These are phyloP conservation scores for Fusarium ambrosium DNA, from an alignment of 2,329 filamentous ascomycete genomes.

Conservation along the genomic window DNA sequence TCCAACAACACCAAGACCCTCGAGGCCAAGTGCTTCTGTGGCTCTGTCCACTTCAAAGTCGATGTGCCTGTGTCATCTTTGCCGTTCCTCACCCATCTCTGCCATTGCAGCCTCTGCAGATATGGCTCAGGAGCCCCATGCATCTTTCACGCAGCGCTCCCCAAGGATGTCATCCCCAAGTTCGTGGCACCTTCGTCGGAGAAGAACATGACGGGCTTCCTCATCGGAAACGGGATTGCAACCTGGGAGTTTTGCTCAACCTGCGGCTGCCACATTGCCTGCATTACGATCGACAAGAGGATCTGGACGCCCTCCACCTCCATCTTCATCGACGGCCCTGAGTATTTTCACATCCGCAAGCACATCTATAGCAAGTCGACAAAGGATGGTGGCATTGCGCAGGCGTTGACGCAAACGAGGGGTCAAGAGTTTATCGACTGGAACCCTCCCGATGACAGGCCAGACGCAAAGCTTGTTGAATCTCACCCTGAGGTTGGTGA, in stretches of 20 bases:
- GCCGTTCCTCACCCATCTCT: constrained; percentile 59
- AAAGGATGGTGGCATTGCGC: constrained; percentile 54
- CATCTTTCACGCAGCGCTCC: constrained; percentile 58
- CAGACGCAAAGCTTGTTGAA: constrained; percentile 45
- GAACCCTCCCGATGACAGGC: constrained; percentile 52
- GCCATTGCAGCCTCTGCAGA: constrained; percentile 62
- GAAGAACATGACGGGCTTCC: constrained; percentile 55
- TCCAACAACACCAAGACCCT: constrained; percentile 51
- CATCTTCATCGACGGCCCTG: constrained; percentile 55
- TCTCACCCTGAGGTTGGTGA: constrained; percentile 49
- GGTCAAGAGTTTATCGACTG: constrained; percentile 50
- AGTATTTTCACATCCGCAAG: constrained; percentile 52
- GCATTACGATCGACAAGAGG: constrained; percentile 49
- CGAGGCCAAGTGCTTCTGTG: constrained; percentile 61
- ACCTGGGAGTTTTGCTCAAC: constrained; percentile 60
- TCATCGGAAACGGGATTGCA: constrained; percentile 45
- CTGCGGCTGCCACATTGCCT: constrained; percentile 61
- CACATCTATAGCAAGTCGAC: constrained; percentile 56
- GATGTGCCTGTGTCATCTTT: constrained; percentile 55
- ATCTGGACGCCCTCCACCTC: constrained; percentile 57
- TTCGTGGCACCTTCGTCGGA: constrained; percentile 58
- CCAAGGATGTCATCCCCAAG: constrained; percentile 50
- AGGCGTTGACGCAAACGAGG: constrained; percentile 52
- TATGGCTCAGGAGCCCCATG: constrained; percentile 57
- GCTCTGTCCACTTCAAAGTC: constrained; percentile 58